Percentiles rank a stretch among this genome's conserved stretches.
phyloP scores from a whole-genome alignment of 495 filamentous ascomycete genomes.

The Lasiosphaeria hispida region DNA sequence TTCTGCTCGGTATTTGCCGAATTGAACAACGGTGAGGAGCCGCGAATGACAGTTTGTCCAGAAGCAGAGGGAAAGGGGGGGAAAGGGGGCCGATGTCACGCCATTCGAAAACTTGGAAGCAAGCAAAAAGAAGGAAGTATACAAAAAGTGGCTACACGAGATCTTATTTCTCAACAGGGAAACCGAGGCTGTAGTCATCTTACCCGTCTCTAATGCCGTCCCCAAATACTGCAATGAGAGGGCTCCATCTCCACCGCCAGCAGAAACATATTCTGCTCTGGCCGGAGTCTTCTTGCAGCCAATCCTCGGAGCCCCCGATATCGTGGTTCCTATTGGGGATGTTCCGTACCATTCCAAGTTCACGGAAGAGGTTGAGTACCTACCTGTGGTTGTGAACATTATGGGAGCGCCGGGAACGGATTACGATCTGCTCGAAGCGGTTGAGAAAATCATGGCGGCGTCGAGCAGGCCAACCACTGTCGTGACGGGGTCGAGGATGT shows the following conservation, averaged over 20 bases:
- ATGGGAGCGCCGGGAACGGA: not conserved
- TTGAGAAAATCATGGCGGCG: not conserved
- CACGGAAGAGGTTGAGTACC: not conserved
- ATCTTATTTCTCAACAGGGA: too few relatives aligned
- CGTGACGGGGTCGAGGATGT: constrained; percentile 4
- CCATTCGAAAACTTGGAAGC: not conserved
- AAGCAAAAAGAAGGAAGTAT: not conserved
- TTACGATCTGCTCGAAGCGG: not conserved
- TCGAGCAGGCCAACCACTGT: not conserved
- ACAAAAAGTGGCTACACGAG: too few relatives aligned
- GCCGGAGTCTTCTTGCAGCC: constrained; percentile 11
- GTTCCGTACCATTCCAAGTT: not conserved
- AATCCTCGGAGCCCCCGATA: constrained; percentile 1
- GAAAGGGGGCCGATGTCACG: not conserved
- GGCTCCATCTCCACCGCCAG: too few relatives aligned
- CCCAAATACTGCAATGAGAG: too few relatives aligned
- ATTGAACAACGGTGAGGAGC: too few relatives aligned
- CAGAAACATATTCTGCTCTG: too few relatives aligned
- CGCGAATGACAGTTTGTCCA: too few relatives aligned
- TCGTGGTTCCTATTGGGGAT: constrained; percentile 8
- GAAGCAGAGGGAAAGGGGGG: too few relatives aligned
- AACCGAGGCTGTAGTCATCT: too few relatives aligned
- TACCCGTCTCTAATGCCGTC: too few relatives aligned
- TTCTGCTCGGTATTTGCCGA: too few relatives aligned
- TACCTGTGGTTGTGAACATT: constrained; percentile 2